Conservation (phyloP, 176 grass and related monocot species). For the Secale cereale region DNA sequence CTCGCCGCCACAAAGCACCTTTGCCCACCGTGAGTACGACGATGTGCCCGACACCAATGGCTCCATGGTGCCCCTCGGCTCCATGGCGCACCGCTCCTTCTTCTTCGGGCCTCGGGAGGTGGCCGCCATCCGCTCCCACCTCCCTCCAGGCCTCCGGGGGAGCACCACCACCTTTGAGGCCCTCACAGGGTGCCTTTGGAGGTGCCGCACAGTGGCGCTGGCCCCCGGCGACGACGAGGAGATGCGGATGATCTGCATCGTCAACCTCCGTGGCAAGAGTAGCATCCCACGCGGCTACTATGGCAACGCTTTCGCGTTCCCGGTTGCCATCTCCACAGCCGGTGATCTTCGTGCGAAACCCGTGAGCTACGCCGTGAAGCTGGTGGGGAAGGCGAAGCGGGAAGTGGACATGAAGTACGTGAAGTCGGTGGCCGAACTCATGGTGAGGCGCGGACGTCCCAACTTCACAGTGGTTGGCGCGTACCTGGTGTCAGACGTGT, state of each 20-base stretch:
- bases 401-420: constrained; percentile 58
- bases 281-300: constrained; percentile 62
- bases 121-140: constrained; percentile 32
- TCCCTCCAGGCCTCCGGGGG: constrained; percentile 9
- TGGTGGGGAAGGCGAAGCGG: constrained; percentile 59
- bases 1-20: constrained; percentile 19
- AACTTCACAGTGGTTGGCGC: constrained; percentile 60
- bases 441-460: constrained; percentile 47
- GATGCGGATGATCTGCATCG: constrained; percentile 72
- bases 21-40: constrained; percentile 68
- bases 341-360: constrained; percentile 39
- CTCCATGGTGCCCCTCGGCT: constrained; percentile 58
- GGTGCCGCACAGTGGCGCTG: constrained; percentile 62
- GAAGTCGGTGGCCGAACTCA: constrained; percentile 48
- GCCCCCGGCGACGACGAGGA: constrained; percentile 51
- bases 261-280: constrained; percentile 47
- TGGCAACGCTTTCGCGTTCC: constrained; percentile 71
- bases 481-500: constrained; percentile 61
- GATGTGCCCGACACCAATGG: constrained; percentile 54
- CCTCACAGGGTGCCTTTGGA: constrained; percentile 67
- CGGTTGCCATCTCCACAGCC: constrained; percentile 40
- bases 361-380: constrained; percentile 48
- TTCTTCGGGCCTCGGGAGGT: constrained; percentile 59
- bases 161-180: constrained; percentile 70
- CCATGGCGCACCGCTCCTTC: constrained; percentile 70